Conservation (phyloP, 495 filamentous ascomycete species). For the Tuber borchii region DNA sequence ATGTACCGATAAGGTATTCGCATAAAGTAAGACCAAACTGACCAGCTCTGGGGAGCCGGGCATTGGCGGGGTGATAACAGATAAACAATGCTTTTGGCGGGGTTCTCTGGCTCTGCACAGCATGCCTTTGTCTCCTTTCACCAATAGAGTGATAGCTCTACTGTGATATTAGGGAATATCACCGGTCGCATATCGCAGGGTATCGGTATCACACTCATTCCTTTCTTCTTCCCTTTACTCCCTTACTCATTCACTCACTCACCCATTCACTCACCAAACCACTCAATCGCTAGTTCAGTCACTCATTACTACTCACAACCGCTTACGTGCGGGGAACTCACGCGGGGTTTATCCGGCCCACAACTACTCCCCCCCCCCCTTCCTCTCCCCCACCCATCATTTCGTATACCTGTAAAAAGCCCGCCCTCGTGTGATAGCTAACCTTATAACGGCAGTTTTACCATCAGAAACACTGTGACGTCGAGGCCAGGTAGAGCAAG, state of each 20-base stretch:
- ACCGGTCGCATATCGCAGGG: neutral
- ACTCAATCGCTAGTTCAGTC: neutral
- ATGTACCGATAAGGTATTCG: too few relatives aligned
- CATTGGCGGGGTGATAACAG: conserved; percentile 2
- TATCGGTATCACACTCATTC: neutral
- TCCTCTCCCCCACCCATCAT: too few relatives aligned
- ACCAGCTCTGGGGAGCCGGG: neutral
- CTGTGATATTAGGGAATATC: neutral
- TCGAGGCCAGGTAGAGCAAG: neutral
- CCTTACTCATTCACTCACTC: neutral
- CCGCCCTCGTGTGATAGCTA: neutral
- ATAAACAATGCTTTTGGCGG: neutral
- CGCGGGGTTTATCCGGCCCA: neutral
- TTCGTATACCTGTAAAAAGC: neutral
- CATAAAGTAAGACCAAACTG: neutral
- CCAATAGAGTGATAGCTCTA: neutral
- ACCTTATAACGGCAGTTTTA: neutral
- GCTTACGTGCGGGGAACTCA: neutral
- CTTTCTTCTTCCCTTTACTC: neutral
- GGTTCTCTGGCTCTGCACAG: neutral
- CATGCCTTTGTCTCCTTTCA: neutral
- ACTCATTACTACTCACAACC: neutral
- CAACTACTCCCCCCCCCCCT: neutral
- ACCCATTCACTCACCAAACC: neutral
- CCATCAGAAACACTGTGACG: neutral